Evolutionary conservation across 2,329 filamentous ascomycete species (phyloP).

Genomic region (Diaporthe batatas): DNA sequence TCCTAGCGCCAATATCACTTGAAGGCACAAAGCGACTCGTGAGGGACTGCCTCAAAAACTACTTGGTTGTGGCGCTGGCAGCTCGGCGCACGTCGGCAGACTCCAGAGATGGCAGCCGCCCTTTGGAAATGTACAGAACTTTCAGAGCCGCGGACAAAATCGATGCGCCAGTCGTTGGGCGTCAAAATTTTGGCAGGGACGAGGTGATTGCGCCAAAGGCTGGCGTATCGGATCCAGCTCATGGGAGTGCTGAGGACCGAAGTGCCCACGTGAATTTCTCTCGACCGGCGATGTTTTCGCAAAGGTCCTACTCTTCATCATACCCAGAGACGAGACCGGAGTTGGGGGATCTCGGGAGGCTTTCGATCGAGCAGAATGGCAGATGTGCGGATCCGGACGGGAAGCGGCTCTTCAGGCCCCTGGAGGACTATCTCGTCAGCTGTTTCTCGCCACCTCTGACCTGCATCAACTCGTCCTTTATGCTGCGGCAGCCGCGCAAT

Average conservation of each 20-base stretch:
- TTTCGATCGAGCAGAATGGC: constrained; percentile 41
- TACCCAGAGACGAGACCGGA: constrained; percentile 55
- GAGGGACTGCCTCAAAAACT: constrained; percentile 55
- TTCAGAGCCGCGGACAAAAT: not conserved
- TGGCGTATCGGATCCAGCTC: constrained; percentile 30
- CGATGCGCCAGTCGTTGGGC: constrained; percentile 3
- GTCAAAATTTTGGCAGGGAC: constrained; percentile 3
- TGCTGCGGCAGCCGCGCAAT: constrained; percentile 45
- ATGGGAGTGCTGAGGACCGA: constrained; percentile 46
- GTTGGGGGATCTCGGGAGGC: constrained; percentile 36
- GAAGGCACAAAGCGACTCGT: constrained; percentile 69
- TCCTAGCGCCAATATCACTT: constrained; percentile 62
- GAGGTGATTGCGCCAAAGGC: constrained; percentile 28
- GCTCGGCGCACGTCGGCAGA: constrained; percentile 34
- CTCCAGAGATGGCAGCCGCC: constrained; percentile 31
- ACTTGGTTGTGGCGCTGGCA: constrained; percentile 51
- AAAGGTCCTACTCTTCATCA: constrained; percentile 61
- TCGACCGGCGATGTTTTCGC: constrained; percentile 16
- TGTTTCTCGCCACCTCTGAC: constrained; percentile 76
- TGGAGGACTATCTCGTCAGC: constrained; percentile 82
- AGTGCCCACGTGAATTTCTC: constrained; percentile 43
- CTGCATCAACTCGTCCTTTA: constrained; percentile 83
- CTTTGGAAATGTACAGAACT: constrained; percentile 26
- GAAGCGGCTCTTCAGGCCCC: constrained; percentile 76
- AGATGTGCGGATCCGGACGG: constrained; percentile 52